Evolutionary conservation across 2,329 filamentous ascomycete genomes (phyloP), one percentile per base, ranked within the genome.

Genomic region (Trichocomaceae sp.): DNA sequence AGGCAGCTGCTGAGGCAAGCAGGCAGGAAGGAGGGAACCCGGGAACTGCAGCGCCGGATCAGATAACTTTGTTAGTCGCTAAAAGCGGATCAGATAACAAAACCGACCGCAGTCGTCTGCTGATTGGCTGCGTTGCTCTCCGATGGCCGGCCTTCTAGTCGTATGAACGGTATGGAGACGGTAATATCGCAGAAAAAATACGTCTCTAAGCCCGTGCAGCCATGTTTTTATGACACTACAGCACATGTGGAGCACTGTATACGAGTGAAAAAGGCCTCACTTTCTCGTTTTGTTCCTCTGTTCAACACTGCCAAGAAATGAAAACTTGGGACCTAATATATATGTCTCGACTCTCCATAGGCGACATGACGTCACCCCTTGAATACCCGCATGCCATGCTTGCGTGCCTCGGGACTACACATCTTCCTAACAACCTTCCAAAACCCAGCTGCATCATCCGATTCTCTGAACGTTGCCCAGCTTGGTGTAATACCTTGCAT

Each of bases 61-160:
- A 54, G 52, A 54, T 54, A 54, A 54, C 48, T 41, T 33, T 51
- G 31, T 41, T 44, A 19, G 33, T 19, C 22, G n/a, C 33, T 5
- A 35, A 49, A 49, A 51, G 49, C 49, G 49, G 49, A 51, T 51
- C 49, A 19, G 49, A 51, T 51, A 42, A 42, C 5, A 37, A 44
- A 26, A 50, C 50, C 52, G 22, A 22, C 1, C 3, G 2, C 10
- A 5, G 3, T 7, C 23, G 23, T 26, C 23, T 3, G 35, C 37
- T 55, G 46, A 50, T 55, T 50, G 46, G 52, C 39, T 23, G 33
- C 33, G 33, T 31, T 20, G 19, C 51, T 50, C 35, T 48, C 47
- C 52, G 47, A 54, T 50, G 22, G n/a, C 45, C 52, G 46, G 39
- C 47, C 9, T 12, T 1, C 10, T 12, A 20, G 46, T 8, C 9